These are phyloP conservation scores for Cicer chorassanicum DNA, from an alignment of 306 rosid species.

Conservation along the genomic window DNA sequence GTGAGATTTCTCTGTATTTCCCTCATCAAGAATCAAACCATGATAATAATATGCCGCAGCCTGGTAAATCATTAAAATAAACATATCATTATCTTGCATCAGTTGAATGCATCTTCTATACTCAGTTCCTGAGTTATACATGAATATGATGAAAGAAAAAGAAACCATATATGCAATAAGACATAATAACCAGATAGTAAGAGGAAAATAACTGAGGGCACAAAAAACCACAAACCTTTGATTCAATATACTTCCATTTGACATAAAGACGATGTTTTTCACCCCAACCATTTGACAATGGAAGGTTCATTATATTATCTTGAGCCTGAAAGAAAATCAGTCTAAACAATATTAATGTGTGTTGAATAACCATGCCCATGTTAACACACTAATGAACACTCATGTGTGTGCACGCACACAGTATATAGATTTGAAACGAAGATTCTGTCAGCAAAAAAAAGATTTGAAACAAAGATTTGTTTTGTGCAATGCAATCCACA, in stretches of 20 bases:
- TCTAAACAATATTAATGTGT: slow-evolving; percentile 3
- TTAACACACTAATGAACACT: slow-evolving; percentile 12
- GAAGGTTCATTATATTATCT: slow-evolving; percentile 93
- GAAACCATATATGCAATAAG: slow-evolving; percentile 26
- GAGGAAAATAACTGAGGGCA: slow-evolving; percentile 20
- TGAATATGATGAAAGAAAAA: slow-evolving; percentile 30
- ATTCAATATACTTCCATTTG: slow-evolving; percentile 89
- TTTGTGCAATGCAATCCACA: neutral
- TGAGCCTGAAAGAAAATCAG: slow-evolving; percentile 75
- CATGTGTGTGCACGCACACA: neutral
- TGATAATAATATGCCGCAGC: slow-evolving; percentile 98
- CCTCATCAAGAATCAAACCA: slow-evolving; percentile 97
- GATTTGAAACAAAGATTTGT: neutral
- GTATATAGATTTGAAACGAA: neutral
- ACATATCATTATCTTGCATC: slow-evolving; percentile 36
- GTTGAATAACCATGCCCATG: slow-evolving; percentile 7
- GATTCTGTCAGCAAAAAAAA: neutral
- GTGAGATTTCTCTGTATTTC: slow-evolving; percentile 93
- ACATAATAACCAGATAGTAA: slow-evolving; percentile 7
- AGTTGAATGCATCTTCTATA: slow-evolving; percentile 8
- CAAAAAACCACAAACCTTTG: slow-evolving; percentile 66
- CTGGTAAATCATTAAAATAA: slow-evolving; percentile 53
- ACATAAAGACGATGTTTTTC: slow-evolving; percentile 80
- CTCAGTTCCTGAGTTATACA: slow-evolving; percentile 10
- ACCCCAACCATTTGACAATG: slow-evolving; percentile 91